These are phyloP conservation scores for grape (Vitis vinifera) DNA, from an alignment of 164 flowering plant species.

Conservation along the genomic window DNA sequence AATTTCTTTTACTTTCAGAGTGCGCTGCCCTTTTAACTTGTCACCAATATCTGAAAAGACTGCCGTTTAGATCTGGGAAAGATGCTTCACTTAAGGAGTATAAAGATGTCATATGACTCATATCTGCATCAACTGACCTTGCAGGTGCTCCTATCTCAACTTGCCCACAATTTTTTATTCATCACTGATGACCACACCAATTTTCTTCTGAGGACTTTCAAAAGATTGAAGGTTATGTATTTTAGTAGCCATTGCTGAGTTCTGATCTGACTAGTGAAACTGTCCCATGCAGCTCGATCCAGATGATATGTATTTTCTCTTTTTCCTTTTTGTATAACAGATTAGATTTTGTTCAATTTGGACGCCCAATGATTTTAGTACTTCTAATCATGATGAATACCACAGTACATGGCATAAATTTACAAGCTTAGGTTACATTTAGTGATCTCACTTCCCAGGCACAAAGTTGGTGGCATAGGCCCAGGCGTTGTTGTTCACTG, in stretches of 20 bases:
- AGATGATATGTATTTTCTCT: not conserved
- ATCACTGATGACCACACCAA: not conserved
- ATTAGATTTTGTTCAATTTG: not conserved
- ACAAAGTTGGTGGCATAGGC: slow-evolving; percentile 38
- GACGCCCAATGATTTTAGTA: not conserved
- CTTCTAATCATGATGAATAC: not conserved
- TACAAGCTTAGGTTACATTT: slow-evolving; percentile 3
- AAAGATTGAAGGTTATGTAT: not conserved
- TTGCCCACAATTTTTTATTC: not conserved
- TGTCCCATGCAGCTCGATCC: not conserved
- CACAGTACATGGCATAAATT: not conserved
- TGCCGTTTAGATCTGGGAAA: too few relatives aligned
- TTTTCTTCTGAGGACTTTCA: not conserved
- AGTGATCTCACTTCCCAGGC: slow-evolving; percentile 30
- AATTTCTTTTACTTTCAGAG: too few relatives aligned
- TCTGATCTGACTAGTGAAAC: not conserved
- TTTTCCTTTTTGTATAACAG: not conserved
- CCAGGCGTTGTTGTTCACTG: slow-evolving; percentile 40
- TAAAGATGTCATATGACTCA: not conserved
- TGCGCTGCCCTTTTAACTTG: too few relatives aligned
- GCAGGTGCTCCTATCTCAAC: not conserved
- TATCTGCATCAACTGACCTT: not conserved
- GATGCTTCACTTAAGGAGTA: not conserved
- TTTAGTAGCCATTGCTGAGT: not conserved
- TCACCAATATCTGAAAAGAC: too few relatives aligned